phyloP scores from a whole-genome alignment of 192 early-diverging fungal genomes.

The Entomortierella beljakovae region DNA sequence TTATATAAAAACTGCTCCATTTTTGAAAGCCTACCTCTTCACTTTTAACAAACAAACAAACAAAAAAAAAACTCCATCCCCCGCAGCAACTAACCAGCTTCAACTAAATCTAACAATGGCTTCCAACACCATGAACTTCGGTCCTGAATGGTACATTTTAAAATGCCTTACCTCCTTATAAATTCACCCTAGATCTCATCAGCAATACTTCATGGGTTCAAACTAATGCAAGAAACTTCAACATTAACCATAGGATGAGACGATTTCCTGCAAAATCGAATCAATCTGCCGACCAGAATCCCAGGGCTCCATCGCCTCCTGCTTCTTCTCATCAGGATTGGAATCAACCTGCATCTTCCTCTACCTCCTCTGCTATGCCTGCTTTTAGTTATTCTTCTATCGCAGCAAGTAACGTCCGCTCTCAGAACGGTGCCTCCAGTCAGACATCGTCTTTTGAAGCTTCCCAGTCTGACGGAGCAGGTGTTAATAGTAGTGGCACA shows the following conservation, averaged over 20 bases:
- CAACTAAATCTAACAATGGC: slow-evolving; percentile 26
- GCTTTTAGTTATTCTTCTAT: slow-evolving; percentile 43
- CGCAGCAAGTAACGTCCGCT: slow-evolving; percentile 41
- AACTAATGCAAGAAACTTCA: not conserved
- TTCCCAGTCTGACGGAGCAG: slow-evolving; percentile 10
- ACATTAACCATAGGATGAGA: slow-evolving; percentile 37
- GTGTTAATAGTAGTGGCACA: not conserved
- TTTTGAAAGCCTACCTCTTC: not conserved
- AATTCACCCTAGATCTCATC: not conserved
- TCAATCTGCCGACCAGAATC: slow-evolving; percentile 20
- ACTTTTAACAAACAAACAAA: not conserved
- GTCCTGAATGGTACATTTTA: slow-evolving; percentile 74
- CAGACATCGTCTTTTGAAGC: slow-evolving; percentile 2
- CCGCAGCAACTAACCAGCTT: not conserved
- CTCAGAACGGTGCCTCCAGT: slow-evolving; percentile 17
- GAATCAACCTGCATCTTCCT: slow-evolving; percentile 15
- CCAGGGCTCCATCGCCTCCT: slow-evolving; percentile 28
- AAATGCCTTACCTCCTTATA: not conserved
- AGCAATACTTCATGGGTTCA: not conserved
- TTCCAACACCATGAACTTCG: slow-evolving; percentile 80
- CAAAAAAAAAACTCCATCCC: not conserved
- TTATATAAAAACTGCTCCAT: not conserved
- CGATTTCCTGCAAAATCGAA: slow-evolving; percentile 42
- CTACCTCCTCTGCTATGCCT: slow-evolving; percentile 24
- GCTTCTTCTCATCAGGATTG: slow-evolving; percentile 29